Evolutionary conservation across 1,284 basidiomycete species (phyloP), one percentile per base, ranked within the genome.

Genomic region (Afroboletus lepidellus): DNA sequence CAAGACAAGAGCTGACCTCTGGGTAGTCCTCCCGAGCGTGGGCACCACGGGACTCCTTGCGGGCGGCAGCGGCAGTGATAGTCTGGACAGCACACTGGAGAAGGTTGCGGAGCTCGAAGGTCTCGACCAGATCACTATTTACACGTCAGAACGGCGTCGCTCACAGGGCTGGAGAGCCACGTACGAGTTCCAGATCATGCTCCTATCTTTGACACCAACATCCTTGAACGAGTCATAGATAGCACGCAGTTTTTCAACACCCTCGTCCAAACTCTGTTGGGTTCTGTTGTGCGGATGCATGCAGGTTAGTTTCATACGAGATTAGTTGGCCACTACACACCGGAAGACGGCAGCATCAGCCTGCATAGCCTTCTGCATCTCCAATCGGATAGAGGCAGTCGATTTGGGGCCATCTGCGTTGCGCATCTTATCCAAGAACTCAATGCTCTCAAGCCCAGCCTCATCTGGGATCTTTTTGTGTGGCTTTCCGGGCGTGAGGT

Each of bases 321-420:
- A 32, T 32, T 33, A 39, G 23, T 29, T 18, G 39, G 7, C 33
- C 18, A 39, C 5, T n/a, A 70, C 75, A 34, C 54, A 86, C 84
- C 88, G 80, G 81, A 94, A 94, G 58, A 94, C 92, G 60, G 92
- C 92, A 47, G 92, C 92, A 71, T 95, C 92, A 43, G 84, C 72
- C 74, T 99, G 96, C 96, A 99, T 99, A 48, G 94, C 93, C 79
- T 97, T 98, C 74, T 99, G 97, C 94, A 99, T 95, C 67, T 93
- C 86, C 56, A 97, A 73, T 59, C 97, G 84, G 70, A 99, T 90
- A 68, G 95, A 83, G 20, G 94, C 87, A 39, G 96, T 99, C 43
- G 91, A 79, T 64, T 90, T 83, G 33, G 90, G 80, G 30, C 97
- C 97, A 64, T 85, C 77, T 9, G 93, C 76, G 51, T 83, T 91